Percentiles rank a stretch among this genome's conserved stretches.
Evolutionary conservation across 2,329 filamentous ascomycete genomes (phyloP).

Genomic region (Aspergillus awamori): DNA sequence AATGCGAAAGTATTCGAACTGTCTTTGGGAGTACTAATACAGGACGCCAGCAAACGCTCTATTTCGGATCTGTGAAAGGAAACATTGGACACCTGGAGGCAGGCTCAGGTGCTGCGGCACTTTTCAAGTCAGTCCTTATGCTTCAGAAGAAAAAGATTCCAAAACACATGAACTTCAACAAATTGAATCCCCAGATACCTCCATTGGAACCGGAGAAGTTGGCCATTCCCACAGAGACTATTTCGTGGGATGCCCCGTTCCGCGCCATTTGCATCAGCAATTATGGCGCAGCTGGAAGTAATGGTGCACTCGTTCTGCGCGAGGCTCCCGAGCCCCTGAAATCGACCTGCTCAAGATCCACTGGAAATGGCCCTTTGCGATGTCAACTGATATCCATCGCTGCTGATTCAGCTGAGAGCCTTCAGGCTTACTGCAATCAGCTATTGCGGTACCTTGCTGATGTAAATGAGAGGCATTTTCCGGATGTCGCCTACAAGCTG

Average conservation of each 20-base stretch:
- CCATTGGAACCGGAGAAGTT: conserved; percentile 17
- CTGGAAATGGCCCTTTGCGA: neutral
- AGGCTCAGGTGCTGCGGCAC: conserved; percentile 26
- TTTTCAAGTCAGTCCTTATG: conserved; percentile 31
- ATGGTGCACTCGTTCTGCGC: conserved; percentile 29
- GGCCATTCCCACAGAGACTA: conserved; percentile 14
- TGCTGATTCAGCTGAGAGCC: neutral
- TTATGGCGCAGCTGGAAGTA: conserved; percentile 30
- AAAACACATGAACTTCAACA: conserved; percentile 26
- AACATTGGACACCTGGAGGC: conserved; percentile 32
- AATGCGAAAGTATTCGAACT: conserved; percentile 26
- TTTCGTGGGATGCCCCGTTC: neutral
- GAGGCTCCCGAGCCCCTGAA: neutral
- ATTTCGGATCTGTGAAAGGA: conserved; percentile 32
- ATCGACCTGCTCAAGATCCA: conserved; percentile 14
- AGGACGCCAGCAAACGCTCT: conserved; percentile 10
- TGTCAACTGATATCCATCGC: neutral
- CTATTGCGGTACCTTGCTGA: neutral
- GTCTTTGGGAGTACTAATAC: conserved; percentile 18
- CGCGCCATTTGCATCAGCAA: conserved; percentile 25
- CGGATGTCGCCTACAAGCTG: neutral
- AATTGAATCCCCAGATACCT: conserved; percentile 27
- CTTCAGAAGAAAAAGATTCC: conserved; percentile 29
- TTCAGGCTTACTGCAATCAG: neutral
- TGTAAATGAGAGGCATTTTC: neutral